Conservation (phyloP, 1,284 basidiomycete species). For the Malassezia psittaci region DNA sequence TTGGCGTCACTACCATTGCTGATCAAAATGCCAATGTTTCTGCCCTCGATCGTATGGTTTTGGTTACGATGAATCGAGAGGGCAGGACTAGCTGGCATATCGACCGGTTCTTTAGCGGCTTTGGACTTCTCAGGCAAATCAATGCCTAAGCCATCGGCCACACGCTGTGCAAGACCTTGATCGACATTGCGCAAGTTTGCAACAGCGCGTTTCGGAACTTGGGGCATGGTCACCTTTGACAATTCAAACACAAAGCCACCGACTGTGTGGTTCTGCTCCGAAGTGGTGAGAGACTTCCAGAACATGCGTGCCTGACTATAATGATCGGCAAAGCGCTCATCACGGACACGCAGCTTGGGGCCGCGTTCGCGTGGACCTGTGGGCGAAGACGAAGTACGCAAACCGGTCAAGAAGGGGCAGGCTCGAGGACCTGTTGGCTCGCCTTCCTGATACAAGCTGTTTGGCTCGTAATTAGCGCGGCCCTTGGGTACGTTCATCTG, state of each 20-base stretch:
- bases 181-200: constrained; percentile 14
- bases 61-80: constrained; percentile 10
- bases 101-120: background rate
- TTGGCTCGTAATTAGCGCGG: constrained; percentile 15
- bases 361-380: constrained; percentile 11
- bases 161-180: background rate
- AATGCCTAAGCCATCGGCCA: constrained; percentile 5
- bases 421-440: constrained; percentile 9
- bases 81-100: constrained; percentile 4
- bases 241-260: constrained; percentile 9
- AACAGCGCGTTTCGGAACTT: constrained; percentile 5
- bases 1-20: background rate
- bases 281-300: constrained; percentile 10
- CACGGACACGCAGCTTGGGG: constrained; percentile 10
- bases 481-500: constrained; percentile 17
- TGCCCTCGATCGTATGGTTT: constrained; percentile 6
- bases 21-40: constrained; percentile 5
- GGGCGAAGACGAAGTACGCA: background rate
- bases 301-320: constrained; percentile 13
- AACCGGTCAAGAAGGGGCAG: constrained; percentile 2
- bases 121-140: constrained; percentile 3
- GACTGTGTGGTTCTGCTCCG: constrained; percentile 10
- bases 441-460: constrained; percentile 8
- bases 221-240: constrained; percentile 1
- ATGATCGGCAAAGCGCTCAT: constrained; percentile 14